phyloP scores from a whole-genome alignment of 768 basidiomycete genomes.

The Termitomyces sp. region DNA sequence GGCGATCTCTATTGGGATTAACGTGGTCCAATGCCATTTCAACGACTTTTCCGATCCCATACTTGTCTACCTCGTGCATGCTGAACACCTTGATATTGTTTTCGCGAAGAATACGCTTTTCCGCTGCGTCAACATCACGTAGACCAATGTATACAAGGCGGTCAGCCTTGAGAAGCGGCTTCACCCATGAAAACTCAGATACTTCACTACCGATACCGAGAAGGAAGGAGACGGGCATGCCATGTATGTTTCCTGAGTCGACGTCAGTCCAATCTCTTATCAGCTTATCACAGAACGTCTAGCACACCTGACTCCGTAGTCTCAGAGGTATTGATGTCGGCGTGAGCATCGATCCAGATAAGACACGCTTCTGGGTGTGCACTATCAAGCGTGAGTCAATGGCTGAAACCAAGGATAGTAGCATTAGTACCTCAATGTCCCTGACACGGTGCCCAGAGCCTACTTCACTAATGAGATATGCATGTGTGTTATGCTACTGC shows the following conservation, averaged over 20 bases:
- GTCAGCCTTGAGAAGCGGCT: constrained; percentile 63
- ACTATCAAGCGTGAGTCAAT: constrained; percentile 29
- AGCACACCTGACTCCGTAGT: constrained; percentile 69
- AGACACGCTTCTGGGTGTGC: constrained; percentile 79
- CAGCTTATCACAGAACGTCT: constrained; percentile 9
- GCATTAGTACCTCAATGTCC: constrained; percentile 64
- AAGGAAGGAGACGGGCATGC: constrained; percentile 97
- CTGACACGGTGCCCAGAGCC: constrained; percentile 93
- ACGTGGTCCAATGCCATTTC: constrained; percentile 96
- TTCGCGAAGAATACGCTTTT: constrained; percentile 82
- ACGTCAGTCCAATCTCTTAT: constrained; percentile 3
- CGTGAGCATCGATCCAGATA: constrained; percentile 96
- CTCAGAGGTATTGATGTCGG: constrained; percentile 90
- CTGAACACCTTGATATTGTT: constrained; percentile 82
- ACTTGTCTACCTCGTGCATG: constrained; percentile 90
- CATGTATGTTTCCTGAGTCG: constrained; percentile 84
- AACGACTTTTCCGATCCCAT: constrained; percentile 91
- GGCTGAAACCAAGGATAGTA: not conserved
- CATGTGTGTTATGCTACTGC: not conserved
- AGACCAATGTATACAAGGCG: constrained; percentile 96
- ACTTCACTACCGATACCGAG: constrained; percentile 49
- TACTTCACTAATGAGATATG: constrained; percentile 16
- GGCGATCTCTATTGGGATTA: constrained; percentile 76
- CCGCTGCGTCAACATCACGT: constrained; percentile 86
- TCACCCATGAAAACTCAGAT: constrained; percentile 48